Conservation (phyloP, 768 basidiomycete genomes). For the Podaxis sp. region DNA sequence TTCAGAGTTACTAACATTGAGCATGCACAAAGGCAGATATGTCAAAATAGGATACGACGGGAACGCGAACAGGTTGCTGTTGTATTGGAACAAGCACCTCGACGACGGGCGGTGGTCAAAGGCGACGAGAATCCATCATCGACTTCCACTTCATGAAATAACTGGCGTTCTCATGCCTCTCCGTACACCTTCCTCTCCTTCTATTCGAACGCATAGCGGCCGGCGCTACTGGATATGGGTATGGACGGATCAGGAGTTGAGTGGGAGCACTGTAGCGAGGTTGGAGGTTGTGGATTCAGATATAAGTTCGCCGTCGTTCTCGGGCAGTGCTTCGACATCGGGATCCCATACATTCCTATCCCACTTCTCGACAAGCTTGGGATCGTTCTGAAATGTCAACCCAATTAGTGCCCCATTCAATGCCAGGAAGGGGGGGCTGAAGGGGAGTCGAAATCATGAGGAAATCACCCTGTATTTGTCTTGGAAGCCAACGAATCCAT, state of each 20-base stretch:
- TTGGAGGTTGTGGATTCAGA: neutral
- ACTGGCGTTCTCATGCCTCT: too few relatives aligned
- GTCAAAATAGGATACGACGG: slow-evolving; percentile 50
- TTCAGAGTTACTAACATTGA: neutral
- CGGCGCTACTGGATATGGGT: neutral
- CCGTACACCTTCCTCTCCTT: neutral
- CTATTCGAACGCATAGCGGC: neutral
- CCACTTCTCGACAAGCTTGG: slow-evolving; percentile 75
- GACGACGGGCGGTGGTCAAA: slow-evolving; percentile 8
- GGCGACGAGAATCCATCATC: neutral
- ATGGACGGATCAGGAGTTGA: neutral
- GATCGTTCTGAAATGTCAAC: slow-evolving; percentile 48
- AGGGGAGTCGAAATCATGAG: neutral
- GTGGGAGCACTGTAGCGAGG: neutral
- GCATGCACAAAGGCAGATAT: slow-evolving; percentile 50
- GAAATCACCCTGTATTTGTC: slow-evolving; percentile 55
- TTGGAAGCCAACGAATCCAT: slow-evolving; percentile 75
- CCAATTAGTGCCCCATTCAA: neutral
- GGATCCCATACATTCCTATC: slow-evolving; percentile 60
- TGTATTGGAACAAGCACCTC: slow-evolving; percentile 9
- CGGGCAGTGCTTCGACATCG: slow-evolving; percentile 18
- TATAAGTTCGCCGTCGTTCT: slow-evolving; percentile 21
- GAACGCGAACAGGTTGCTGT: slow-evolving; percentile 52
- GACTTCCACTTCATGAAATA: slow-evolving; percentile 6
- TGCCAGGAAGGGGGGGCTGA: too few relatives aligned